Evolutionary conservation across 2,329 filamentous ascomycete species (phyloP), one percentile per base, ranked within the genome.

Genomic region (Juglanconis oblonga): DNA sequence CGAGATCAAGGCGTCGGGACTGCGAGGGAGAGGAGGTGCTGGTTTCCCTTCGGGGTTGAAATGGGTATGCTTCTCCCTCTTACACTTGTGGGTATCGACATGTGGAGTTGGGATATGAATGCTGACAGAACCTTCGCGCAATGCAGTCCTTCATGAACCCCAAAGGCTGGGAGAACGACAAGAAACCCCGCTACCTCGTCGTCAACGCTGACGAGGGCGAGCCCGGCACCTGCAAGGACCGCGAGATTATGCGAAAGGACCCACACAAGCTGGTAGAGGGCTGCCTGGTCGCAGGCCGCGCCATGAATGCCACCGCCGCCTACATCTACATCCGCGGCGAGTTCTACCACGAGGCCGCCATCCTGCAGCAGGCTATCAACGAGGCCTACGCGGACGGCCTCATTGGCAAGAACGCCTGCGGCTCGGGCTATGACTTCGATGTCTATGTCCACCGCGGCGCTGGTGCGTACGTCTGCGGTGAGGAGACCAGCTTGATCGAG

Each of bases 271-370:
- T 99, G 66, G 83, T 99, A 72, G 95, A 99, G 80, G 95, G 95
- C 74, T 99, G 95, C 77, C 83, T 99, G 65, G 89, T 99, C 52
- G 92, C 95, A 67, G 95, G 95, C 55, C 90, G 95, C 73, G 93
- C 95, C 73, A 99, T 99, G 95, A 99, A 99, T 80, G 95, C 93
- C 72, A 95, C 91, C 52, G 95, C 95, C 62, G 95, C 95, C 67
- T 99, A 99, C 80, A 99, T 99, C 75, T 99, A 99, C 78, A 99
- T 99, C 71, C 93, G 95, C 74, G 95, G 95, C 73, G 95, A 99
- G 78, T 99, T 99, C 77, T 91, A 97, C 74, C 87, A 97, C 72
- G 95, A 99, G 79, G 95, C 95, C 14, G 91, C 92, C 50, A 88
- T 98, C 31, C 84, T 99, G 59, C 94, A 99, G 79, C 86, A 88